Conservation (phyloP, 345 rosid species). For the Brassica napus region DNA sequence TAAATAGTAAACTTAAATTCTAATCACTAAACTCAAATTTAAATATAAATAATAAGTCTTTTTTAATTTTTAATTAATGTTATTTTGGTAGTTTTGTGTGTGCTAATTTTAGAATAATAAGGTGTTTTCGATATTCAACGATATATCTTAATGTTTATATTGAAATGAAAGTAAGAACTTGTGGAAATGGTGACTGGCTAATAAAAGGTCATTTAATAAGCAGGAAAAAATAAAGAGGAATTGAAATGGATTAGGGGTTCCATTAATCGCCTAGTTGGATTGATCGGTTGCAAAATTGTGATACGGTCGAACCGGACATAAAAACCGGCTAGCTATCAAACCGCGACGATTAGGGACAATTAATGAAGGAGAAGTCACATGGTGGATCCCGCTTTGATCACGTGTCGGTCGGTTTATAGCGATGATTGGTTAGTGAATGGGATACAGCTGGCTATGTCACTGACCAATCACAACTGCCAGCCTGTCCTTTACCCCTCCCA, state of each 20-base stretch:
- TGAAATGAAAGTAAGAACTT: background rate
- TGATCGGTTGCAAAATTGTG: background rate
- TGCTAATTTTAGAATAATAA: too few species aligned
- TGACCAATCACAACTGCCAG: constrained; percentile 42
- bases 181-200: background rate
- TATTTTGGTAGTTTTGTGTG: too few species aligned
- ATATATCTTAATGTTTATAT: background rate
- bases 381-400: constrained; percentile 20
- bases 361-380: constrained; percentile 27
- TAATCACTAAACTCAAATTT: too few species aligned
- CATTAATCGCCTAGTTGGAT: background rate
- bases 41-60: too few species aligned
- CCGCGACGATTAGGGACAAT: constrained; percentile 25
- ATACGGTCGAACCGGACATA: constrained; percentile 3
- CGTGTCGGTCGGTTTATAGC: constrained; percentile 29
- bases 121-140: too few species aligned
- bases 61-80: too few species aligned
- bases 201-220: background rate
- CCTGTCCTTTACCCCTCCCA: constrained; percentile 26
- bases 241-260: background rate
- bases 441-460: constrained; percentile 35
- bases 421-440: constrained; percentile 36
- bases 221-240: background rate
- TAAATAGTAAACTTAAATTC: too few species aligned
- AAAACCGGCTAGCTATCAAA: background rate